Evolutionary conservation across 23 red algal genomes (phyloP), one percentile per base, ranked within the genome.

Genomic region (Gracilariopsis chorda): DNA sequence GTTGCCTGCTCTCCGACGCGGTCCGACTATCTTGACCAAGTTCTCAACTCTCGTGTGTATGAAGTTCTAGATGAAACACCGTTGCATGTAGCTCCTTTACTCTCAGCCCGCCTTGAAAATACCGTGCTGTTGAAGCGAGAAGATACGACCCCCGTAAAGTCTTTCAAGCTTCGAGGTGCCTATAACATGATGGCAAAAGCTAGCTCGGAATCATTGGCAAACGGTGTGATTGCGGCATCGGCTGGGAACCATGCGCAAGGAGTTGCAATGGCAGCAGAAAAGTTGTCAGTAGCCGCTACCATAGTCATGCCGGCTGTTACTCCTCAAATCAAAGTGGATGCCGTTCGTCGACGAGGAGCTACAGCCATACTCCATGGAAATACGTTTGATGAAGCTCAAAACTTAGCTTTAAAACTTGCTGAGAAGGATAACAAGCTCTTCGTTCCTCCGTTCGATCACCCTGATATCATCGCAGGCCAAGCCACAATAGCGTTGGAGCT

Each of bases 181-280:
- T 98, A 98, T 57, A 98, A 98, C 61, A 95, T 98, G 89, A 98
- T 98, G 83, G 92, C 96, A 2, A 86, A 86, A 20, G 61, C 87
- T 12, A 39, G 44, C 21, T 29, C 11, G 19, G 45, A 53, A 13
- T 39, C 56, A 17, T 57, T 93, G 4, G 48, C 83, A 3, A 61
- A 62, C 29, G 96, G 96, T 12, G 96, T 98, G 8, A 73, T 98
- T 11, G 96, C 96, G 37, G 96, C 96, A 0, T 98, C 96, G 19
- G 96, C 96, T 2, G 96, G 96, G 3, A 98, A 98, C 72, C 96
- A 98, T 39, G 96, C 96, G 0, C 95, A 97, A 60, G 96, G 96
- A 21, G 96, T 98, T 10, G 96, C 96, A 8, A 35, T 98, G 71
- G 92, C 88, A 39, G 96, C 96, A 20, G 81, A 91, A 60, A 76